These are phyloP conservation scores for Paramecium bursaria DNA, from an alignment of 73 alveolate species.

Conservation along the genomic window DNA sequence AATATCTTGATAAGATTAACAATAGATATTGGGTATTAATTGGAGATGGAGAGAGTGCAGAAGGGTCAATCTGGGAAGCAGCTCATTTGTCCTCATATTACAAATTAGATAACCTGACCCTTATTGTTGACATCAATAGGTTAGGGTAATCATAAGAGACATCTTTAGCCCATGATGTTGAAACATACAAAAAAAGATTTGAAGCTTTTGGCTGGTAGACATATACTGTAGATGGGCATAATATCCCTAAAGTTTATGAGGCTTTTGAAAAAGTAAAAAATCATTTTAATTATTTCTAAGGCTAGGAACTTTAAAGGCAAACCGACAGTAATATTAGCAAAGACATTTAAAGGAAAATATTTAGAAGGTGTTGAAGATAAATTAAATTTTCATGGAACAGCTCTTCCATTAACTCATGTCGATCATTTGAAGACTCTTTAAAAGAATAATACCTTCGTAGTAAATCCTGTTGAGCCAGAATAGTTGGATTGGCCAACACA, in stretches of 20 bases:
- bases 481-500: background rate
- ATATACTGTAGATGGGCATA: conserved; percentile 79
- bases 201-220: conserved; percentile 84
- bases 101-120: conserved; percentile 79
- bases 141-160: conserved; percentile 82
- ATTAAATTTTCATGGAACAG: conserved; percentile 83
- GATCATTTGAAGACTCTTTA: background rate
- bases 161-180: conserved; percentile 73
- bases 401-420: conserved; percentile 67
- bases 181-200: conserved; percentile 74
- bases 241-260: conserved; percentile 64
- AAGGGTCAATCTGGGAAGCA: conserved; percentile 86
- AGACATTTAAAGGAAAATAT: conserved; percentile 81
- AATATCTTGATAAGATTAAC: conserved; percentile 69
- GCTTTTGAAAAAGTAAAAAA: conserved; percentile 70
- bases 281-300: background rate
- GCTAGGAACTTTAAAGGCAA: conserved; percentile 58
- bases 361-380: conserved; percentile 73
- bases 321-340: conserved; percentile 77
- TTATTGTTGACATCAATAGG: conserved; percentile 83
- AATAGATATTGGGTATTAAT: conserved; percentile 70
- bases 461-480: conserved; percentile 8
- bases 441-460: background rate
- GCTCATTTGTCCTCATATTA: conserved; percentile 78
- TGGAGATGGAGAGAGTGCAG: conserved; percentile 88